Base-by-base conservation (phyloP, 164 flowering plant genomes). In the Kingdonia uniflora region DNA sequence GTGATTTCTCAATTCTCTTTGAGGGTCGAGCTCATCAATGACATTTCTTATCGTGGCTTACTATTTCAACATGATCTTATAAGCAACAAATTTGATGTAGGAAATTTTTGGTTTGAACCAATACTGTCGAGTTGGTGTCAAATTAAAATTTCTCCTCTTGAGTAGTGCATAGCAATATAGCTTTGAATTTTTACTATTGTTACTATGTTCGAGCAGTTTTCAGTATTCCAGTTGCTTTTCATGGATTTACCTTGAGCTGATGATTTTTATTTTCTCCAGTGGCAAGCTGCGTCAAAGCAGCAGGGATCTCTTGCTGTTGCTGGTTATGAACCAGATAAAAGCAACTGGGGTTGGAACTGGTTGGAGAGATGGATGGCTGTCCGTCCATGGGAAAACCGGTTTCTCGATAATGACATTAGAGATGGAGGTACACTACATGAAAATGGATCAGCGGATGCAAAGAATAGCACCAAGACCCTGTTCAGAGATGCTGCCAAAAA, bases 331-430 rank as follows among this genome's bases (percentile, higher is more conserved):
- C 96, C 96, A n/a, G 96, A 92, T 74, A 84, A 80, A 71, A 85
- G 77, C 76, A 87, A 75, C 73, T 89, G 97, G 99, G 96, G 97
- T n/a, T 94, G 99, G 99, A 94, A 87, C 69, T 94, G 99, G 99
- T 73, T 94, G 76, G 99, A 94, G 74, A 77, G 97, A 65, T 94
- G 99, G 99, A 89, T 89, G 99, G 96, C 96, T 53, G 97, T 88
- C 41, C 95, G 97, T 42, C 99, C 97, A 20, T 94, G 97, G 97
- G 99, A 94, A 60, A 89, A 89, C 51, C 84, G 97, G 16, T 83
- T 89, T 49, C 78, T 89, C 24, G 95, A 94, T 57, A 78, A 69
- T 25, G 83, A 79, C 65, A 71, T 78, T 17, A 73, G 68, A 68
- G 96, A 89, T 72, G 96, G 95, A 37, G 87, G 77, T 42, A 76